phyloP scores from a whole-genome alignment of 2,329 filamentous ascomycete species.

The Verticillium tricorpus region DNA sequence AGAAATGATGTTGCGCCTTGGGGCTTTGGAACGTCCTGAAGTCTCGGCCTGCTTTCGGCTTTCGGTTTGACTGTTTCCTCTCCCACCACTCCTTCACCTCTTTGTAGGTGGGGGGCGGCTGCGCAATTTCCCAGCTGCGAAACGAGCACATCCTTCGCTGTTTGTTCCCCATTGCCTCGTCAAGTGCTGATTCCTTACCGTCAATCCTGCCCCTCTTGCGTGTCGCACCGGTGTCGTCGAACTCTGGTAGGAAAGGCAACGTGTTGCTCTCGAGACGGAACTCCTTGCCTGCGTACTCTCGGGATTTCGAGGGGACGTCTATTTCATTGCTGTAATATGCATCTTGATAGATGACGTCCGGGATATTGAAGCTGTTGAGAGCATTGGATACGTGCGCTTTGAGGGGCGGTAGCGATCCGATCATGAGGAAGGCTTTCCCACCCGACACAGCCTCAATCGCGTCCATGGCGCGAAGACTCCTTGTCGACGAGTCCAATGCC shows the following conservation, averaged over 20 bases:
- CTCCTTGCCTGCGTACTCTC: conserved; percentile 85
- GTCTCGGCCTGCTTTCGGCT: conserved; percentile 4
- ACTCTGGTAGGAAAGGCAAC: conserved; percentile 74
- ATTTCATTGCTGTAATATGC: conserved; percentile 79
- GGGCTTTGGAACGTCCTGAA: conserved; percentile 7
- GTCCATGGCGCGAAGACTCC: background rate
- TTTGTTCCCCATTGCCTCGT: conserved; percentile 37
- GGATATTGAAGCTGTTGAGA: conserved; percentile 52
- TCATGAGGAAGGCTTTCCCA: conserved; percentile 22
- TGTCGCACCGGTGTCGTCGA: conserved; percentile 59
- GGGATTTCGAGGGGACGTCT: conserved; percentile 71
- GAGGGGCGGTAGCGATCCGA: conserved; percentile 27
- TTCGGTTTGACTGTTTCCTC: conserved; percentile 12
- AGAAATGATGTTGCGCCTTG: conserved; percentile 42
- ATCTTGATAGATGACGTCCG: conserved; percentile 74
- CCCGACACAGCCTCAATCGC: conserved; percentile 6
- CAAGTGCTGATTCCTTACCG: conserved; percentile 40
- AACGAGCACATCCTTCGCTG: conserved; percentile 48
- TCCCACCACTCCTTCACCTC: conserved; percentile 69
- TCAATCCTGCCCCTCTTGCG: conserved; percentile 50
- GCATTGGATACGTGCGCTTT: conserved; percentile 45
- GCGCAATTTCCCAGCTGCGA: conserved; percentile 72
- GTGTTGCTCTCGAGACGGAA: conserved; percentile 74
- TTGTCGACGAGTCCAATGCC: conserved; percentile 6
- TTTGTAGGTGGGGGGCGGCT: conserved; percentile 61